These are phyloP conservation scores for Sphaceloma murrayae DNA, from an alignment of 2,329 filamentous ascomycete genomes.

Conservation along the genomic window DNA sequence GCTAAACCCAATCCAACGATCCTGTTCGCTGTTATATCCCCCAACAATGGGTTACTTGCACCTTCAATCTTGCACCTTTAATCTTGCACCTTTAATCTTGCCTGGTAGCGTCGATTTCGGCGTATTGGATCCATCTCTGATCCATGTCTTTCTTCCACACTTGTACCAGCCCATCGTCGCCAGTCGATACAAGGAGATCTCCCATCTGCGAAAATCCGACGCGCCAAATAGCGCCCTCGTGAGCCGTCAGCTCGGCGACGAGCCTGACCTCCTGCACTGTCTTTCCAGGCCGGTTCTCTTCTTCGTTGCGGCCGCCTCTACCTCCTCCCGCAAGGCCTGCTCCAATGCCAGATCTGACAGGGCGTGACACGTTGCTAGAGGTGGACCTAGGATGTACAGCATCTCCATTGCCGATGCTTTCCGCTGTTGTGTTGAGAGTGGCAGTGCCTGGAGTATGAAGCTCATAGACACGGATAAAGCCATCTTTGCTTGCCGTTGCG, in stretches of 20 bases:
- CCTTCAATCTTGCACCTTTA: not conserved
- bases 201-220: constrained; percentile 55
- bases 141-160: constrained; percentile 43
- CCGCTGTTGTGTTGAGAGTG: constrained; percentile 32
- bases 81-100: constrained; percentile 12
- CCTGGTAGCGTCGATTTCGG: constrained; percentile 35
- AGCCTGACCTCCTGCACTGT: constrained; percentile 55
- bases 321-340: constrained; percentile 41
- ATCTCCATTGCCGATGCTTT: constrained; percentile 29
- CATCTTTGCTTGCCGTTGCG: constrained; percentile 88
- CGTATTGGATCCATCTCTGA: constrained; percentile 41
- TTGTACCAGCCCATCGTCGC: constrained; percentile 57
- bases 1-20: not conserved
- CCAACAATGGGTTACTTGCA: not conserved
- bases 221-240: constrained; percentile 64
- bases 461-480: constrained; percentile 79
- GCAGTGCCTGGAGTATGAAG: constrained; percentile 51
- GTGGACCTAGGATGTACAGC: constrained; percentile 27
- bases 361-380: constrained; percentile 26
- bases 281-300: constrained; percentile 51
- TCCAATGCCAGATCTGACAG: constrained; percentile 43
- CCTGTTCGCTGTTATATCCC: not conserved
- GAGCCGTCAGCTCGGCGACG: constrained; percentile 56
- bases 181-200: constrained; percentile 64
- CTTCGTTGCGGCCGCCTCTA: constrained; percentile 43